Evolutionary conservation across 306 rosid species (phyloP).

Genomic region (Lathyrus aphaca): DNA sequence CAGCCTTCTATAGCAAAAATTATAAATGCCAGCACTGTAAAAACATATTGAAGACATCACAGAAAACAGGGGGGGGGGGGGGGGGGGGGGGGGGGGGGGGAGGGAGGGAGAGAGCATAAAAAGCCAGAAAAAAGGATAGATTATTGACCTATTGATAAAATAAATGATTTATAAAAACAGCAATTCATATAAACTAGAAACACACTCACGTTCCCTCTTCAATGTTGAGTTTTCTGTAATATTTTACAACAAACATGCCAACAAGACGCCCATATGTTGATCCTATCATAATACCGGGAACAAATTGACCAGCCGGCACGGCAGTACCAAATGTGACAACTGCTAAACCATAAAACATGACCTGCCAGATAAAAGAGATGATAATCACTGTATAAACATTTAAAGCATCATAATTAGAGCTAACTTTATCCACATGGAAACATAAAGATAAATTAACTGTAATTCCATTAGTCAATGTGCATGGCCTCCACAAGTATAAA

Average conservation of each 20-base stretch:
- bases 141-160: constrained; percentile 32
- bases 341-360: constrained; percentile 91
- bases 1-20: constrained; percentile 15
- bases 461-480: constrained; percentile 1
- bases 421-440: constrained; percentile 20
- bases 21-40: background rate
- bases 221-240: constrained; percentile 84
- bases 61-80: background rate
- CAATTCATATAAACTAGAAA: constrained; percentile 21
- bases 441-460: constrained; percentile 35
- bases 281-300: constrained; percentile 98
- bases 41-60: constrained; percentile 23
- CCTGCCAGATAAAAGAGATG: constrained; percentile 59
- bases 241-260: constrained; percentile 87
- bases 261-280: constrained; percentile 97
- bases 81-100: background rate
- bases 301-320: constrained; percentile 98
- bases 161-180: constrained; percentile 3
- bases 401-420: constrained; percentile 27
- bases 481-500: background rate
- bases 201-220: constrained; percentile 97
- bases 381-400: constrained; percentile 23
- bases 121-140: constrained; percentile 18
- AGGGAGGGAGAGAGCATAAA: background rate
- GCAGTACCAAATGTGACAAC: constrained; percentile 95